phyloP scores from a whole-genome alignment of 148 eudicot species.

The Cornus florida region DNA sequence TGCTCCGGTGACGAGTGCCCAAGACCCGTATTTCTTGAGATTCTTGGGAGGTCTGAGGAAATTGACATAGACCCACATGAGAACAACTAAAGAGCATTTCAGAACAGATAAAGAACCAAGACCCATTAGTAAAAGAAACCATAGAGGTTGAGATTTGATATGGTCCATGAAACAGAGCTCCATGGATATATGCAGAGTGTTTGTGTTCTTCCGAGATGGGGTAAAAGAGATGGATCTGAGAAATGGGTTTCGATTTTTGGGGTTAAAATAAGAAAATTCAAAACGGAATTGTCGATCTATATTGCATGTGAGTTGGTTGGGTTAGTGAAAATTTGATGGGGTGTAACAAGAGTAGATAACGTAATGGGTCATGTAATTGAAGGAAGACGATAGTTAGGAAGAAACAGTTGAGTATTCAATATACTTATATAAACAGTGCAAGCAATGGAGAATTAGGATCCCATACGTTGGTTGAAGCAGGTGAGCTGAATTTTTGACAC shows the following conservation, averaged over 20 bases:
- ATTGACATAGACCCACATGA: constrained; percentile 70
- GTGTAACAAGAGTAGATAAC: neutral
- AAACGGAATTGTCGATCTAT: neutral
- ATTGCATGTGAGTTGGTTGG: neutral
- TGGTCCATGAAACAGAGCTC: constrained; percentile 33
- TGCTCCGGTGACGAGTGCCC: constrained; percentile 93
- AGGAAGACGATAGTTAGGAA: neutral
- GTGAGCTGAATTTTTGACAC: neutral
- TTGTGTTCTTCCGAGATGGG: neutral
- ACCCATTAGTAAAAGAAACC: constrained; percentile 44
- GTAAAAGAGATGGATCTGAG: constrained; percentile 1
- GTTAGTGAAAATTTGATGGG: neutral
- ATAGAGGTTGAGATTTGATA: constrained; percentile 65
- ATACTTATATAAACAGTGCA: neutral
- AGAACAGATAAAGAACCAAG: constrained; percentile 45
- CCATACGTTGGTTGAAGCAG: constrained; percentile 7
- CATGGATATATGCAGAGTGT: constrained; percentile 27
- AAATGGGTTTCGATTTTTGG: constrained; percentile 9
- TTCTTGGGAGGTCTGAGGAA: constrained; percentile 78
- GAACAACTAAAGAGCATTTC: constrained; percentile 36
- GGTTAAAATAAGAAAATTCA: constrained; percentile 11
- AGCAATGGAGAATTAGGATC: neutral
- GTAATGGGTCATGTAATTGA: neutral
- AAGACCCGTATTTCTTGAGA: constrained; percentile 87
- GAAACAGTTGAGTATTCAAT: constrained; percentile 14